Percentiles rank a stretch among this genome's conserved stretches.
Evolutionary conservation across 257 asterid genomes (phyloP).

Genomic region (Henckelia pumila): DNA sequence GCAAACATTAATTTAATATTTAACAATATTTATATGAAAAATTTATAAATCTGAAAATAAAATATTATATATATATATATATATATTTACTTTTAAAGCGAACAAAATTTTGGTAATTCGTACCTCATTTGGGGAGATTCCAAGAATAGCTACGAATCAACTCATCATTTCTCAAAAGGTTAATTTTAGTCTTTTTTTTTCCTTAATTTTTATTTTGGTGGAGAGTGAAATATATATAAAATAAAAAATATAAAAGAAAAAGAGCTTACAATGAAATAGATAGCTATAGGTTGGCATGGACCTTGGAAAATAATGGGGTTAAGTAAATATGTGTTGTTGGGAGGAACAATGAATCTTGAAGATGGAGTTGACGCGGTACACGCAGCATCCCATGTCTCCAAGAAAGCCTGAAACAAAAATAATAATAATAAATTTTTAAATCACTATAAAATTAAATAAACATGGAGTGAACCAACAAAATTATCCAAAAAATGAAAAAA

Average conservation of each 20-base stretch:
- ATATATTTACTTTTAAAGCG: no score
- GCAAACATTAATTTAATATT: no score
- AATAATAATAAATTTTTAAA: background rate
- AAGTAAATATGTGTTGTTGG: constrained; percentile 42
- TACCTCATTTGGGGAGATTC: no score
- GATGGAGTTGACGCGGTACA: constrained; percentile 37
- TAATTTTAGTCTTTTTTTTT: no score
- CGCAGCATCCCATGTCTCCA: constrained; percentile 66
- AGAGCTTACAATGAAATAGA: constrained; percentile 42
- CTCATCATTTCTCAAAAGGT: no score
- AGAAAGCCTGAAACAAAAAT: constrained; percentile 47
- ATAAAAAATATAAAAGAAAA: background rate
- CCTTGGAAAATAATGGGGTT: constrained; percentile 49
- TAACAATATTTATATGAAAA: no score
- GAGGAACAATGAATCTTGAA: constrained; percentile 51
- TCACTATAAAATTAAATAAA: background rate
- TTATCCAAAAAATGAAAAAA: background rate
- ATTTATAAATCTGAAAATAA: no score
- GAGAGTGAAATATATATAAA: no score
- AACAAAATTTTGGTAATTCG: no score
- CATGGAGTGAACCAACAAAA: background rate
- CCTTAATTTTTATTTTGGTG: no score
- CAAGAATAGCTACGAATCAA: no score
- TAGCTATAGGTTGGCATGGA: constrained; percentile 47
- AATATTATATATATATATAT: no score